Base-by-base conservation (phyloP, 2,329 filamentous ascomycete genomes). In the Neofusicoccum ribis region DNA sequence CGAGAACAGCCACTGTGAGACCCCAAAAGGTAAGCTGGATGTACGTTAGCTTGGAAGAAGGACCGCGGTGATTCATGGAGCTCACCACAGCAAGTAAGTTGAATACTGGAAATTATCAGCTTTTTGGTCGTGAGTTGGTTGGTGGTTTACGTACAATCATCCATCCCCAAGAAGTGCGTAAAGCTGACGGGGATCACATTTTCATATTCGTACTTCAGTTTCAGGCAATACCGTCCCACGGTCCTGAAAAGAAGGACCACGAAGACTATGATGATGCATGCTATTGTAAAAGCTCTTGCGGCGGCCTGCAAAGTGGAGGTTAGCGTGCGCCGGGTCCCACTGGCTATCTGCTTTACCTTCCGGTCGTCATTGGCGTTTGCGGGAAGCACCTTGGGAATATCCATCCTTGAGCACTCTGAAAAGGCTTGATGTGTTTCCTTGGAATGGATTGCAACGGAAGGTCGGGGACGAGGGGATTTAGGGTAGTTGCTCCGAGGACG, bases 31-130 rank as follows among this genome's bases (percentile, higher is more conserved):
- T 65, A 8, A 58, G 52, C 52, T 58, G 12, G 17, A 12, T 20
- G 11, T 23, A 9, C 2, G 31, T 41, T 17, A 46, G 52, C 11
- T 23, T 23, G 20, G 11, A 43, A 9, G 2, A 8, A 15, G 3
- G 2, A 14, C 11, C n/a, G 14, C 15, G 9, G 27, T 52, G 5
- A 6, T 37, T 37, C 14, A 3, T 8, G 14, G n/a, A 2, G 8
- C 52, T 43, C 14, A 70, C 17, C 9, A 71, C 68, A 12, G 69
- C 67, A 5, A 70, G 62, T 3, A 71, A 39, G 46, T 71, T 69
- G 62, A 71, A 71, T 1, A 69, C 69, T 71, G 44, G 3, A 2
- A 43, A n/a, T 11, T 3, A n/a, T 23, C 11, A 15, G 36, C 49
- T 11, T 61, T n/a, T 3, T 11, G 31, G 11, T n/a, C 2, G 36